phyloP scores from a whole-genome alignment of 352 stramenopile species.

The Pythium utonaiense region DNA sequence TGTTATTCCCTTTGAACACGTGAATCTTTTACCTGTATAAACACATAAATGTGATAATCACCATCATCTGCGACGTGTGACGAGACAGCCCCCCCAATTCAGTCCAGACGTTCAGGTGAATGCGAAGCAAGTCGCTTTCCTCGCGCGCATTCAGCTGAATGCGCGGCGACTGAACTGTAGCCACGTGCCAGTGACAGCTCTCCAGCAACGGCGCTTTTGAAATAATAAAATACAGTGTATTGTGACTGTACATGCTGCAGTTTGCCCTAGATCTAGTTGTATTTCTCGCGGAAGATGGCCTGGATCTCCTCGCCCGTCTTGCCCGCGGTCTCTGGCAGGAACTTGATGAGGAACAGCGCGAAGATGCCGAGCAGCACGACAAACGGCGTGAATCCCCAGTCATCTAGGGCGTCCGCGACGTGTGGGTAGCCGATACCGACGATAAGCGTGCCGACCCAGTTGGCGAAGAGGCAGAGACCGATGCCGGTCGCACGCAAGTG shows the following conservation, averaged over 20 bases:
- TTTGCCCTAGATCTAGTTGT: background rate
- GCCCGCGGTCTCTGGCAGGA: constrained; percentile 21
- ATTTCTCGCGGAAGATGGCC: constrained; percentile 17
- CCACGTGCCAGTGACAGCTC: background rate
- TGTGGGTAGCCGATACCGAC: constrained; percentile 60
- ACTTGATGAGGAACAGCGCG: constrained; percentile 14
- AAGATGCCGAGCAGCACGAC: constrained; percentile 13
- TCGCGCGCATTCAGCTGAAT: background rate
- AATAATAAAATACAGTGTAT: constrained; percentile 3
- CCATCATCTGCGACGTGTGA: background rate
- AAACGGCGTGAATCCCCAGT: constrained; percentile 35
- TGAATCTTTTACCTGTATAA: background rate
- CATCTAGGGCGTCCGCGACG: constrained; percentile 33
- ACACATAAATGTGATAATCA: background rate
- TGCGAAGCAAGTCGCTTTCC: background rate
- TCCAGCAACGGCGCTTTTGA: background rate
- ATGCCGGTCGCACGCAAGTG: constrained; percentile 41
- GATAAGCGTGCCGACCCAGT: constrained; percentile 47
- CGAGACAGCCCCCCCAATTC: too few relatives aligned
- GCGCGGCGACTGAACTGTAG: background rate
- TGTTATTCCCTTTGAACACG: background rate
- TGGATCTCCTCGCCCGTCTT: constrained; percentile 26
- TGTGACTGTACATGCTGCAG: background rate
- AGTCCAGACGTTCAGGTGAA: too few relatives aligned
- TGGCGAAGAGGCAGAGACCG: constrained; percentile 34